Percentiles rank a stretch among this genome's conserved stretches.
phyloP scores from a whole-genome alignment of 768 basidiomycete species.

The Boletus patriciae region DNA sequence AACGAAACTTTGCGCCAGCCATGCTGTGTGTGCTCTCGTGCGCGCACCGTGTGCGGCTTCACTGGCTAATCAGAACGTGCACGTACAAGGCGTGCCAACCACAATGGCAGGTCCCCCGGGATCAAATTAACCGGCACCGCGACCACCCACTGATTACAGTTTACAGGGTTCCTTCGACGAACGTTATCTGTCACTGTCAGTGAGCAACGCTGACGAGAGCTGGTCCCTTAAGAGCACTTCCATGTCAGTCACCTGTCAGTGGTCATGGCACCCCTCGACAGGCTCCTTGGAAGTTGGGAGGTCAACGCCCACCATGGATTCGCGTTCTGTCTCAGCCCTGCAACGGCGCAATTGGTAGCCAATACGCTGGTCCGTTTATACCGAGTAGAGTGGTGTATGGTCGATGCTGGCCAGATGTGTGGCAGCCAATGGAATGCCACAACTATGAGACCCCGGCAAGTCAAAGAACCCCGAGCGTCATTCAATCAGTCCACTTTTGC shows the following conservation, averaged over 20 bases:
- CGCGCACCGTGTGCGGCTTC: slow-evolving; percentile 3
- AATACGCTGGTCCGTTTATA: neutral
- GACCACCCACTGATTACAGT: neutral
- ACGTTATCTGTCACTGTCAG: neutral
- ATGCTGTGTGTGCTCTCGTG: slow-evolving; percentile 9
- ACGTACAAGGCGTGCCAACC: neutral
- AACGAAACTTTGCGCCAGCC: slow-evolving; percentile 2
- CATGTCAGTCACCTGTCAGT: neutral
- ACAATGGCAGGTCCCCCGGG: neutral
- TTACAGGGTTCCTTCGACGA: neutral
- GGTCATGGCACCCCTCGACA: neutral
- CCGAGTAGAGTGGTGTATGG: neutral
- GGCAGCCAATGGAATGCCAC: slow-evolving; percentile 5
- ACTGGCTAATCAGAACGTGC: slow-evolving; percentile 10
- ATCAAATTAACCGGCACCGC: slow-evolving; percentile 14
- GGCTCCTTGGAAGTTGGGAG: neutral
- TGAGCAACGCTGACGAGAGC: slow-evolving; percentile 7
- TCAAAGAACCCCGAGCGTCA: neutral
- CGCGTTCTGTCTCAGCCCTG: neutral
- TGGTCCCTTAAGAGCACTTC: neutral
- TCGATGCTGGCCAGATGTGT: neutral
- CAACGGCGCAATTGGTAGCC: neutral
- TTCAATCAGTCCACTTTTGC: slow-evolving; percentile 12
- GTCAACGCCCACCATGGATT: neutral
- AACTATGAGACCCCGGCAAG: neutral